Base-by-base conservation (phyloP, 768 basidiomycete species). In the Suillus decipiens region DNA sequence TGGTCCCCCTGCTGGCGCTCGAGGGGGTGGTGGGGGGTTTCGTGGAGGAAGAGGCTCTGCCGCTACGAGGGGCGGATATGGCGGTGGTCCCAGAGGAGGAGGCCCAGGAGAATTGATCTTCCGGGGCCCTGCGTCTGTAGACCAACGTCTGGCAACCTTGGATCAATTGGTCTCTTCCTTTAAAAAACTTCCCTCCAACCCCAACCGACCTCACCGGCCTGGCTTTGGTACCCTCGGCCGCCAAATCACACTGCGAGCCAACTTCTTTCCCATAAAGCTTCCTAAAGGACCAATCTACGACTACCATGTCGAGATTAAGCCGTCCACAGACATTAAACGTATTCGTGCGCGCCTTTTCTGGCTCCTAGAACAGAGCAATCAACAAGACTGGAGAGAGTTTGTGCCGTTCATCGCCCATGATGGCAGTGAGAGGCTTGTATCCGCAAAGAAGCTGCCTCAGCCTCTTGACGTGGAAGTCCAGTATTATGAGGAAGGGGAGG, bases 211-310 rank as follows among this genome's bases (percentile, higher is more conserved):
- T 5, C 69, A 73, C 19, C 80, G 84, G 5, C 83, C 83, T 8
- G 77, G 75, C n/a, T 84, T 76, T 56, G 84, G 84, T 10, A 78
- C 73, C 1, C 64, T 68, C 8, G 84, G 84, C 9, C 73, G 59
- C 5, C 4, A 68, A 28, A 76, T 81, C 60, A 78, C 75, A 28
- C 69, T 86, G 9, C 80, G 85, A 1, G 71, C 83, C 43, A 85
- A 85, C 63, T 84, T 84, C 69, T 85, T 86, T 66, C 64, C 84
- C 0, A 68, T 84, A 60, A 74, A 69, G 24, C 74, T 84, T 37
- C 77, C 81, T 0, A 77, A 77, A 59, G 75, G 72, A 0, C 66
- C 76, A 19, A 63, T 85, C 4, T 78, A 77, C 60, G 84, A 86
- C 64, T 85, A 85, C 63, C 76, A 77, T 36, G 73, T 83, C 63